Percentiles rank a stretch among this genome's conserved stretches.
Evolutionary conservation across 2,329 filamentous ascomycete genomes (phyloP).

Genomic region (Fusarium globosum): DNA sequence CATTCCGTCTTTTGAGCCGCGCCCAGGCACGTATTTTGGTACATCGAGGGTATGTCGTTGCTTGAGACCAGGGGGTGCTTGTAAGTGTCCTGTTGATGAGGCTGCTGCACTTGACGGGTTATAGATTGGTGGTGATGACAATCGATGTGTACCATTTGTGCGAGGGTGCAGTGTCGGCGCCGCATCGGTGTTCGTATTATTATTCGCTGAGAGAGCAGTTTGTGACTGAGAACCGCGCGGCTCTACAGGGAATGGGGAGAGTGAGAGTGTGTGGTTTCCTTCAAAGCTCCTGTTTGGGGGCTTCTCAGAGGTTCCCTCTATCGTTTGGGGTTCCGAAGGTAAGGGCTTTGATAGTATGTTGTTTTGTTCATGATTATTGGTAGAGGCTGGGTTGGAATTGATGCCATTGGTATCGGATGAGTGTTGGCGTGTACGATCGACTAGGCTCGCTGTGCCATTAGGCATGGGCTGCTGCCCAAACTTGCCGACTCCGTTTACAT

Average conservation of each 20-base stretch:
- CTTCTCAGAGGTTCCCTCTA: conserved; percentile 28
- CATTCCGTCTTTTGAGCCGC: conserved; percentile 77
- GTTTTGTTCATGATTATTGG: conserved; percentile 26
- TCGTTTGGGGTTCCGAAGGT: conserved; percentile 33
- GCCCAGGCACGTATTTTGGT: conserved; percentile 73
- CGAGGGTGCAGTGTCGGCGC: conserved; percentile 42
- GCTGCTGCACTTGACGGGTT: conserved; percentile 54
- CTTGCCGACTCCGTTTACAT: conserved; percentile 30
- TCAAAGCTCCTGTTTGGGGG: conserved; percentile 31
- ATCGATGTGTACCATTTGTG: conserved; percentile 61
- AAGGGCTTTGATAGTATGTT: conserved; percentile 38
- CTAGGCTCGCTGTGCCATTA: conserved; percentile 46
- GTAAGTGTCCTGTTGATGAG: conserved; percentile 62
- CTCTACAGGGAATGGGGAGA: conserved; percentile 27
- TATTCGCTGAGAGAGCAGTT: conserved; percentile 28
- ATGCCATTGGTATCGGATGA: conserved; percentile 36
- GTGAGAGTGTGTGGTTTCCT: conserved; percentile 16
- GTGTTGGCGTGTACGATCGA: conserved; percentile 46
- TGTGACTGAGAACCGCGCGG: conserved; percentile 31
- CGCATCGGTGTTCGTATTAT: conserved; percentile 43
- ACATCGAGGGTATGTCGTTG: conserved; percentile 92
- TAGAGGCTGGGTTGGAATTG: conserved; percentile 14
- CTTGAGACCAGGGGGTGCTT: conserved; percentile 68
- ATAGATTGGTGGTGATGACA: conserved; percentile 73
- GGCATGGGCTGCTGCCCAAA: conserved; percentile 38